Evolutionary conservation across 495 filamentous ascomycete species (phyloP).

Genomic region (Aspergillus sparsus): DNA sequence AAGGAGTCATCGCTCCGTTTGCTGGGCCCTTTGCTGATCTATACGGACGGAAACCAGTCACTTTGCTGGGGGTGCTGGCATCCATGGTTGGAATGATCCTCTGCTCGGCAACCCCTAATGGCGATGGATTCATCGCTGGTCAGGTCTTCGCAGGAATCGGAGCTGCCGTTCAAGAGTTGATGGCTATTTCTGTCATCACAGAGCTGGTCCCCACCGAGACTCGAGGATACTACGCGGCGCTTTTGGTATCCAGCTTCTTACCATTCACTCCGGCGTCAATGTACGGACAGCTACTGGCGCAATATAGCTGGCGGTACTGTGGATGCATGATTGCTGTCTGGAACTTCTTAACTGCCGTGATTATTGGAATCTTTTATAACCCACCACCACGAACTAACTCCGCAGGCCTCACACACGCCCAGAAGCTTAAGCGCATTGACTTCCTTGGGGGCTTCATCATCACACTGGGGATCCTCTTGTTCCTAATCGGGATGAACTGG

Average conservation of each 20-base stretch:
- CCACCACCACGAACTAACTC: constrained; percentile 8
- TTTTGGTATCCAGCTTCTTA: constrained; percentile 2
- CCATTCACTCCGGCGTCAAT: constrained; percentile 7
- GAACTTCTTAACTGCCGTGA: neutral
- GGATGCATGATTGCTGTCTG: constrained; percentile 3
- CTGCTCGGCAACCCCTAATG: constrained; percentile 1
- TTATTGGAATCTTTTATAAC: constrained; percentile 1
- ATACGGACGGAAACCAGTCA: constrained; percentile 5
- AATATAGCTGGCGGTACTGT: constrained; percentile 4
- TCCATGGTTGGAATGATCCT: constrained; percentile 12
- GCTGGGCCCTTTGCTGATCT: constrained; percentile 8
- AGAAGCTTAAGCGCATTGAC: constrained; percentile 3
- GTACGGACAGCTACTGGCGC: neutral
- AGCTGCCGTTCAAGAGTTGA: constrained; percentile 3
- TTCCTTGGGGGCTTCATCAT: constrained; percentile 4
- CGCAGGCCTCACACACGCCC: neutral
- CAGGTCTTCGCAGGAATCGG: constrained; percentile 3
- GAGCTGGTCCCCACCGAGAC: constrained; percentile 7
- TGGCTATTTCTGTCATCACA: constrained; percentile 4
- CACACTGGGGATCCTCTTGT: neutral
- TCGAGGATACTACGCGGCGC: constrained; percentile 8
- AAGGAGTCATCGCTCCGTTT: constrained; percentile 1
- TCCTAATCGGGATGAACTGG: constrained; percentile 4
- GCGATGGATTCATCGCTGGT: constrained; percentile 5
- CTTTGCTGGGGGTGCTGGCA: neutral